These are phyloP conservation scores for Agaricus blazei DNA, from an alignment of 768 basidiomycete species.

Conservation along the genomic window DNA sequence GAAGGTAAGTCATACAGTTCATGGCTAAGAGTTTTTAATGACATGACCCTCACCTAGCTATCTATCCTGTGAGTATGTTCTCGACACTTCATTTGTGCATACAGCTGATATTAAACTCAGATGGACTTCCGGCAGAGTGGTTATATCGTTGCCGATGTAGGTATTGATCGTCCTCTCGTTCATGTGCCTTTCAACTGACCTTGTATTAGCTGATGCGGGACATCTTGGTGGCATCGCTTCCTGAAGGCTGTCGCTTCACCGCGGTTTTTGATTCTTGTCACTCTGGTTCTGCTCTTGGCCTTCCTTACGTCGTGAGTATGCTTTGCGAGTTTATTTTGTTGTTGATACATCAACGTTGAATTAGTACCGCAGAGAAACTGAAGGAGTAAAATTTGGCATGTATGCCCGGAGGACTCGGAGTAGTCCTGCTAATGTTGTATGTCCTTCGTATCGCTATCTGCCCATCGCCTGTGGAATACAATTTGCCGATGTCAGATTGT, in stretches of 20 bases:
- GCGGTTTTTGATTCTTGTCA: constrained; percentile 82
- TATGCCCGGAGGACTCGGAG: no score
- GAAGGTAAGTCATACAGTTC: constrained; percentile 45
- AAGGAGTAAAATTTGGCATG: constrained; percentile 20
- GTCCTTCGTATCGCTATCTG: constrained; percentile 21
- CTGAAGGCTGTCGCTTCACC: constrained; percentile 85
- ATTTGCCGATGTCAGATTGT: constrained; percentile 45
- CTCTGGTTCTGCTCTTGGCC: constrained; percentile 80
- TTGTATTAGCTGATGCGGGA: constrained; percentile 57
- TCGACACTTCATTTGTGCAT: background rate
- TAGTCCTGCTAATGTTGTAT: no score
- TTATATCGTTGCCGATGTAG: constrained; percentile 86
- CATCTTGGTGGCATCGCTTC: constrained; percentile 77
- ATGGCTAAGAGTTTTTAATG: background rate
- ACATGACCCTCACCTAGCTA: constrained; percentile 39
- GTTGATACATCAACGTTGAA: background rate
- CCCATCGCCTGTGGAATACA: background rate
- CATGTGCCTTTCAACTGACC: background rate
- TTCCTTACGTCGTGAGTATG: constrained; percentile 57
- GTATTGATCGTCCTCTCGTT: constrained; percentile 18
- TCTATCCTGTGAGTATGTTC: constrained; percentile 74
- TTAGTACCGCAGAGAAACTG: constrained; percentile 92
- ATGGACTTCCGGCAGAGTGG: constrained; percentile 52
- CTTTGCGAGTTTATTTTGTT: background rate
- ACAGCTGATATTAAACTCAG: constrained; percentile 16